Conservation (phyloP, 371 early-diverging fungal species). For the Blyttiomyces sp. region DNA sequence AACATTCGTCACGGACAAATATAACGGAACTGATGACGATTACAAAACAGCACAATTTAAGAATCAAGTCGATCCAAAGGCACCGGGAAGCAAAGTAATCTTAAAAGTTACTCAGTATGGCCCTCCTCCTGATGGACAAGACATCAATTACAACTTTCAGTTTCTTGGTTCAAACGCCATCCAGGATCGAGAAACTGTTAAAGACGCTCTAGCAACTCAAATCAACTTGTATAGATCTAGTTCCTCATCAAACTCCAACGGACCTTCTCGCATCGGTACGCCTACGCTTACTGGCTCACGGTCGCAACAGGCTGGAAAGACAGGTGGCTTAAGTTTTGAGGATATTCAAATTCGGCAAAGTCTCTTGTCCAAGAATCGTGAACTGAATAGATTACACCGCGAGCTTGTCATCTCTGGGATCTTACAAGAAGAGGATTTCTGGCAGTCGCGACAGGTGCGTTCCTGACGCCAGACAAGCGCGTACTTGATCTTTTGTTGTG, state of each 20-base stretch:
- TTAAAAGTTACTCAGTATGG: neutral
- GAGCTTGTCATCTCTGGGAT: constrained; percentile 75
- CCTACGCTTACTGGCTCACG: neutral
- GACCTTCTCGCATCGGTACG: neutral
- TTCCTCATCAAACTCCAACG: neutral
- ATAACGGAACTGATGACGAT: too few species aligned
- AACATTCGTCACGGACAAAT: too few species aligned
- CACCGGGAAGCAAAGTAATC: too few species aligned
- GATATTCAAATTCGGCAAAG: constrained; percentile 60
- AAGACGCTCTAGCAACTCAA: neutral
- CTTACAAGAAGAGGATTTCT: constrained; percentile 87
- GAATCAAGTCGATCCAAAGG: too few species aligned
- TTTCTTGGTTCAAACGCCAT: neutral
- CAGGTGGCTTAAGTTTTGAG: constrained; percentile 8
- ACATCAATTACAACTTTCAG: neutral
- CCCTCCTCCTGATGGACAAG: neutral
- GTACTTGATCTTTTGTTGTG: too few species aligned
- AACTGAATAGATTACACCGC: constrained; percentile 68
- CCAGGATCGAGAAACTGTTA: neutral
- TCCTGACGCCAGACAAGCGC: too few species aligned
- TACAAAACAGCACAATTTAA: too few species aligned
- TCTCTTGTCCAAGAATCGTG: constrained; percentile 63
- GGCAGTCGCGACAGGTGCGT: constrained; percentile 81
- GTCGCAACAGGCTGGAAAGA: neutral
- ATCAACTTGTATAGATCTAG: neutral